These are phyloP conservation scores for Rhizomucor pusillus DNA, from an alignment of 371 early-diverging fungal genomes.

Conservation along the genomic window DNA sequence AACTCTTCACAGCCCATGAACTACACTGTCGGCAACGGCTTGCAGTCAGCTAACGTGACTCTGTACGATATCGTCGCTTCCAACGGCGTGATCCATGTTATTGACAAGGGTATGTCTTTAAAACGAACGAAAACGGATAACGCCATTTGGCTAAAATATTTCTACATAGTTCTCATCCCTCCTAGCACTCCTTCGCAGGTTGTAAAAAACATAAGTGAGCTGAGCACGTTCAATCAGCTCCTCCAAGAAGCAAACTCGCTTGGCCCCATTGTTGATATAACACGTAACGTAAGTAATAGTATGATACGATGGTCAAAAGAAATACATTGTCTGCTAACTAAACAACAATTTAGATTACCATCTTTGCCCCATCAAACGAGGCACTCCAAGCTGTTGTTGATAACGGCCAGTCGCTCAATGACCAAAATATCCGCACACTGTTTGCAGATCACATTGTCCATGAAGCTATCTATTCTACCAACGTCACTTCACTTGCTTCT, in stretches of 20 bases:
- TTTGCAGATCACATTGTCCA: conserved; percentile 9
- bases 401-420: conserved; percentile 1
- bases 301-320: no score
- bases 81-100: conserved; percentile 38
- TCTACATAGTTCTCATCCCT: conserved; percentile 30
- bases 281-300: conserved; percentile 23
- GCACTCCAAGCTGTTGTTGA: conserved; percentile 13
- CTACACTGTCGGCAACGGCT: conserved; percentile 31
- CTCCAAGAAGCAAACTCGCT: conserved; percentile 11
- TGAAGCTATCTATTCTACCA: conserved; percentile 11
- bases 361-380: conserved; percentile 32
- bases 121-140: neutral
- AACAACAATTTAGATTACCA: conserved; percentile 25
- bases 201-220: conserved; percentile 12
- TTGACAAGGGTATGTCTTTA: conserved; percentile 26
- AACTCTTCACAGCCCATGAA: conserved; percentile 1
- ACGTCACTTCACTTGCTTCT: conserved; percentile 1
- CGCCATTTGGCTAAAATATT: neutral
- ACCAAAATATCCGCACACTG: conserved; percentile 1
- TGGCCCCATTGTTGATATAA: conserved; percentile 13
- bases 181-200: conserved; percentile 22
- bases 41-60: conserved; percentile 17
- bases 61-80: conserved; percentile 27
- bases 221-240: conserved; percentile 7
- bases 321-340: neutral